A percentile compares a stretch with the other conserved stretches of the same genome.
Conservation (phyloP, 2,329 filamentous ascomycete species). For the Fusarium fujikuroi region DNA sequence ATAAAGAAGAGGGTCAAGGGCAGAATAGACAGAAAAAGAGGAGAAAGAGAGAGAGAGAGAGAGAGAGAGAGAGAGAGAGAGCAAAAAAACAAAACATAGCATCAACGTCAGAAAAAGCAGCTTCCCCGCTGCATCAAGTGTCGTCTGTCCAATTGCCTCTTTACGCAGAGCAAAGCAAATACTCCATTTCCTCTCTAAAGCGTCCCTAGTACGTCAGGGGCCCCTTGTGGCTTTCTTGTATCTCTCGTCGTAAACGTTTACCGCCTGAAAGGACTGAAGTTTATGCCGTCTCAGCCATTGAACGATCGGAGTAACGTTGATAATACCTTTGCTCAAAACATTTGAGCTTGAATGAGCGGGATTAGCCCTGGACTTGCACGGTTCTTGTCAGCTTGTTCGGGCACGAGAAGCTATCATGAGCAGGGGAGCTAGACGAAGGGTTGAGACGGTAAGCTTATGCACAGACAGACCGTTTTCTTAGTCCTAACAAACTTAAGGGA, state of each 20-base stretch:
- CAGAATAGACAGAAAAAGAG: neutral
- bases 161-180: conserved; percentile 20
- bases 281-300: neutral
- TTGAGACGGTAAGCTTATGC: neutral
- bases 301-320: neutral
- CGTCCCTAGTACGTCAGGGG: conserved; percentile 9
- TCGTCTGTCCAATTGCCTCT: conserved; percentile 34
- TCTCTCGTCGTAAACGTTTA: conserved; percentile 4
- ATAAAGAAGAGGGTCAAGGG: neutral
- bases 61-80: no score
- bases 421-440: neutral
- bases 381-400: conserved; percentile 13
- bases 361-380: neutral
- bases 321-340: neutral
- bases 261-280: neutral
- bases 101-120: conserved; percentile 25
- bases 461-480: neutral
- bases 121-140: conserved; percentile 28
- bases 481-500: neutral
- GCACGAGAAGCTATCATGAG: conserved; percentile 23
- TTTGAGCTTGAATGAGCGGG: neutral
- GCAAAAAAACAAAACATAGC: conserved; percentile 10
- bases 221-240: conserved; percentile 16
- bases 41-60: neutral
- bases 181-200: conserved; percentile 5